These are phyloP conservation scores for Plasmodium knowlesi DNA, from an alignment of 169 alveolate species.

Conservation along the genomic window DNA sequence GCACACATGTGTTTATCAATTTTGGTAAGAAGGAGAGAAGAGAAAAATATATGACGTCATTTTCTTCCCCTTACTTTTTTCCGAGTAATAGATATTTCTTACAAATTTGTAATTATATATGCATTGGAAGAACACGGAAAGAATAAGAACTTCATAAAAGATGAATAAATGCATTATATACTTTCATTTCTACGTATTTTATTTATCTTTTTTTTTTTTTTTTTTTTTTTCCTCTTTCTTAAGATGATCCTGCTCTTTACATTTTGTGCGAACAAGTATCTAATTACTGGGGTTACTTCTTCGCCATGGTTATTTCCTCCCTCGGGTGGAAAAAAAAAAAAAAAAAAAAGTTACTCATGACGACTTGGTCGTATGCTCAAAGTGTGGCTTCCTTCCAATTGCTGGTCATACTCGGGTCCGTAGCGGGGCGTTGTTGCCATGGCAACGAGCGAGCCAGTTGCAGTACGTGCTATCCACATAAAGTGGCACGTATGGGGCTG, in stretches of 20 bases:
- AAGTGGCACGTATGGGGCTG: neutral
- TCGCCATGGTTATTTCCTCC: neutral
- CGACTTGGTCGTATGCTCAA: neutral
- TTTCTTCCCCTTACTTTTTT: constrained; percentile 64
- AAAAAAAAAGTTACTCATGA: neutral
- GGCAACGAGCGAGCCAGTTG: neutral
- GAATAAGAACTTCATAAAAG: constrained; percentile 11
- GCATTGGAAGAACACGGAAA: constrained; percentile 64
- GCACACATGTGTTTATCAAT: neutral
- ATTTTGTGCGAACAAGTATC: neutral
- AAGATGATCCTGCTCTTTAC: neutral
- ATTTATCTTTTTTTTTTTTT: neutral
- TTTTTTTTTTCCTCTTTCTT: neutral
- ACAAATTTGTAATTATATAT: constrained; percentile 73
- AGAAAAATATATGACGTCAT: constrained; percentile 47
- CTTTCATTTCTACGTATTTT: constrained; percentile 11
- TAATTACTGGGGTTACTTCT: neutral
- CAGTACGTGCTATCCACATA: neutral
- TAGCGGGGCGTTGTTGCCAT: neutral
- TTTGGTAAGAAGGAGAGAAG: constrained; percentile 32
- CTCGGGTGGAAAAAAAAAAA: neutral
- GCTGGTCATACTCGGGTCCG: neutral
- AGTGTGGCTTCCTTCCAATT: neutral
- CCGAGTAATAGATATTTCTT: constrained; percentile 27
- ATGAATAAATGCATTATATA: constrained; percentile 14